Evolutionary conservation across 352 stramenopile genomes (phyloP).

Genomic region (Phytophthora aleatoria): DNA sequence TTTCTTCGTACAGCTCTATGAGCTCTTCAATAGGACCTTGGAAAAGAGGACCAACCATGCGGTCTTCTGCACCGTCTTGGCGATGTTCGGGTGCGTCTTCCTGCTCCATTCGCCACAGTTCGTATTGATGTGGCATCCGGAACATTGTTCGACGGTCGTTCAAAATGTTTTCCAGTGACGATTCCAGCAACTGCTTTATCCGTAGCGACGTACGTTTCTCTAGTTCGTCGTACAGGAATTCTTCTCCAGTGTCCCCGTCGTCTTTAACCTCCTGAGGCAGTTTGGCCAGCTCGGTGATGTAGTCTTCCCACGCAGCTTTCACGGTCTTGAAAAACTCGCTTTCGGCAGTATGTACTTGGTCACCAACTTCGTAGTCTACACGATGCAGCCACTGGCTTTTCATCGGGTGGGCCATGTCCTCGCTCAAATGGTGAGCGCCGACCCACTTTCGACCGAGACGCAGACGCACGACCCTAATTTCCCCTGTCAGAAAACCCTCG

Average conservation of each 20-base stretch:
- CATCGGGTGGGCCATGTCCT: conserved; percentile 32
- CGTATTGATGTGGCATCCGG: conserved; percentile 49
- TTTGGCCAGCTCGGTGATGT: conserved; percentile 54
- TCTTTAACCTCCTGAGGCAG: conserved; percentile 53
- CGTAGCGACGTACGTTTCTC: conserved; percentile 59
- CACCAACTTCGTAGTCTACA: conserved; percentile 62
- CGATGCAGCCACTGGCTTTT: conserved; percentile 66
- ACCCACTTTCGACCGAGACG: conserved; percentile 71
- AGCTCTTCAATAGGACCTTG: conserved; percentile 55
- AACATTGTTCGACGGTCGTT: conserved; percentile 61
- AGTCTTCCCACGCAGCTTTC: conserved; percentile 56
- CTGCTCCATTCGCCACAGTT: conserved; percentile 75
- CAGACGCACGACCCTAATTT: conserved; percentile 56
- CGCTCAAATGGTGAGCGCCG: conserved; percentile 64
- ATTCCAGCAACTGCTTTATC: conserved; percentile 68
- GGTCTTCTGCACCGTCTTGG: conserved; percentile 36
- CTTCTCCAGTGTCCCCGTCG: conserved; percentile 26
- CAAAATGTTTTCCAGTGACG: conserved; percentile 56
- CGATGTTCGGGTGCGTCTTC: conserved; percentile 55
- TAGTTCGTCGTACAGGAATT: conserved; percentile 58
- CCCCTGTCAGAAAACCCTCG: conserved; percentile 59
- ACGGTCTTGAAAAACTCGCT: conserved; percentile 67
- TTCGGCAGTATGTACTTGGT: conserved; percentile 37
- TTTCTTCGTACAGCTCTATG: conserved; percentile 55
- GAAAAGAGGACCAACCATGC: conserved; percentile 51